A percentile compares a stretch with the other conserved stretches of the same genome.
phyloP scores from a whole-genome alignment of 2,329 filamentous ascomycete genomes.

The Cytospora chrysosperma region DNA sequence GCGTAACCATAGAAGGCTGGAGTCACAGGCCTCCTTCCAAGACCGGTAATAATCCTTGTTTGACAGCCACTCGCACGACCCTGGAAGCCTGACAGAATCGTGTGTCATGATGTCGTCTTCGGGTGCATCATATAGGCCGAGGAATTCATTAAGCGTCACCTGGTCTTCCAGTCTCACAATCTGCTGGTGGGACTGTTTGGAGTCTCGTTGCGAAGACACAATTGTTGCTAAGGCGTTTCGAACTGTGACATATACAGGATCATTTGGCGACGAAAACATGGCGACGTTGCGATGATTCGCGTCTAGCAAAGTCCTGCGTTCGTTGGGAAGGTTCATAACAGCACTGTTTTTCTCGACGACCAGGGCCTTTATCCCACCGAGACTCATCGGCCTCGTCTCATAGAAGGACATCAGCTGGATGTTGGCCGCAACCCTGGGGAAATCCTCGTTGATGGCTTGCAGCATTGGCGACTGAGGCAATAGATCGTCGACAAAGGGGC shows the following conservation, averaged over 20 bases:
- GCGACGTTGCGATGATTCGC: slow-evolving; percentile 34
- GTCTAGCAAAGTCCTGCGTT: slow-evolving; percentile 31
- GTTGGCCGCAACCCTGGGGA: slow-evolving; percentile 28
- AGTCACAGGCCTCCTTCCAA: slow-evolving; percentile 17
- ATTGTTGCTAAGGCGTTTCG: slow-evolving; percentile 30
- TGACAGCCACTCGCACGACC: slow-evolving; percentile 23
- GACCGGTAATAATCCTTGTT: slow-evolving; percentile 7
- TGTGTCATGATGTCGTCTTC: slow-evolving; percentile 26
- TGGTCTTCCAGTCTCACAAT: background rate
- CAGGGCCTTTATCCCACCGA: slow-evolving; percentile 27
- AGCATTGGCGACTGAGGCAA: slow-evolving; percentile 30
- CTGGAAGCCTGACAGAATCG: slow-evolving; percentile 11
- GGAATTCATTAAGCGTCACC: slow-evolving; percentile 10
- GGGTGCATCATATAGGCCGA: slow-evolving; percentile 18
- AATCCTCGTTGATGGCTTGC: slow-evolving; percentile 36
- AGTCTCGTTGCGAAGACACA: slow-evolving; percentile 8
- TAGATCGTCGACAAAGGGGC: slow-evolving; percentile 35
- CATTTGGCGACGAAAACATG: slow-evolving; percentile 27
- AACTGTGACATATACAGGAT: slow-evolving; percentile 31
- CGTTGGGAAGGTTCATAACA: slow-evolving; percentile 32
- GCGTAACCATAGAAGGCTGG: slow-evolving; percentile 23
- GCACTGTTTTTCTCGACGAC: slow-evolving; percentile 36
- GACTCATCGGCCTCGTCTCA: slow-evolving; percentile 32
- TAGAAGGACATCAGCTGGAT: slow-evolving; percentile 36
- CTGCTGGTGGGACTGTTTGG: background rate